These are phyloP conservation scores for Crotalaria pallida DNA, from an alignment of 306 rosid species.

Conservation along the genomic window DNA sequence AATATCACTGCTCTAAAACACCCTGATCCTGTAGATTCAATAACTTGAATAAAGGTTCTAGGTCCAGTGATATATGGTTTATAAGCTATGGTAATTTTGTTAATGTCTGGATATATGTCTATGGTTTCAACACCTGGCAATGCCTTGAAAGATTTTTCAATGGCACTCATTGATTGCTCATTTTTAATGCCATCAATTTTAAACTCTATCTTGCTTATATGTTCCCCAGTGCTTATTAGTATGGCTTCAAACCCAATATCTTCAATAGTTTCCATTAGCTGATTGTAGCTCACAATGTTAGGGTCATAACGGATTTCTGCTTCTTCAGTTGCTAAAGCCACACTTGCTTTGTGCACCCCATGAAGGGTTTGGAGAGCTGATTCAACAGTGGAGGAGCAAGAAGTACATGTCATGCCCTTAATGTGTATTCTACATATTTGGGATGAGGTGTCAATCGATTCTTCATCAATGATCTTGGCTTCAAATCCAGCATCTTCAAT, in stretches of 20 bases:
- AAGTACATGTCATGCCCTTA: constrained; percentile 78
- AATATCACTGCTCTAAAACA: constrained; percentile 56
- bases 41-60: constrained; percentile 58
- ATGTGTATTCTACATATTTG: constrained; percentile 64
- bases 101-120: constrained; percentile 14
- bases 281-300: constrained; percentile 35
- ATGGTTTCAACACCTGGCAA: constrained; percentile 53
- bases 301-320: constrained; percentile 63
- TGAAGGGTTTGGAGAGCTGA: constrained; percentile 43
- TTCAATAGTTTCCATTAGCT: constrained; percentile 35
- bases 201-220: constrained; percentile 60
- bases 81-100: constrained; percentile 59
- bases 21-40: constrained; percentile 59
- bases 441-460: no score
- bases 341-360: constrained; percentile 63
- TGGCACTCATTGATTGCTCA: constrained; percentile 30
- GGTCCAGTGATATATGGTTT: constrained; percentile 62
- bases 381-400: constrained; percentile 64
- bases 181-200: constrained; percentile 45
- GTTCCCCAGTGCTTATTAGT: constrained; percentile 52
- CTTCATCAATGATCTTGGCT: constrained; percentile 33
- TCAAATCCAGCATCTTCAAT: constrained; percentile 76
- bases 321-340: constrained; percentile 72
- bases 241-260: constrained; percentile 53
- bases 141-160: constrained; percentile 38